Conservation (phyloP, 495 filamentous ascomycete species). For the Halenospora varia region DNA sequence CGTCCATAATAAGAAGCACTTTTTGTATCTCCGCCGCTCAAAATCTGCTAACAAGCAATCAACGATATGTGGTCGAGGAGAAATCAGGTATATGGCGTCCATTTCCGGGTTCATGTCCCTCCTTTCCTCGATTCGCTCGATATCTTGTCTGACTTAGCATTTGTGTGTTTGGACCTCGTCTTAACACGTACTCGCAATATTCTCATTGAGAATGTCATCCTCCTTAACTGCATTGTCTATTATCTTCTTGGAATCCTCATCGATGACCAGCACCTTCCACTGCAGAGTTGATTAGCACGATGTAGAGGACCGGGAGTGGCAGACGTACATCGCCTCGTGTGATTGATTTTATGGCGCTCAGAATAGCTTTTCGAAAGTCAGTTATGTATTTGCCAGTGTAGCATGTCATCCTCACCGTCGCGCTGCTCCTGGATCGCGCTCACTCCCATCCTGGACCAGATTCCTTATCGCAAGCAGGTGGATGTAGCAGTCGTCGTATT, state of each 20-base stretch:
- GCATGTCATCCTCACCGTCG: conserved; percentile 31
- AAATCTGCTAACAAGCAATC: conserved; percentile 93
- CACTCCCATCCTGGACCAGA: conserved; percentile 31
- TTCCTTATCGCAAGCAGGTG: neutral
- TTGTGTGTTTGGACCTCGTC: neutral
- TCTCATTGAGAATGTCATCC: conserved; percentile 92
- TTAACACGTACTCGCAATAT: conserved; percentile 75
- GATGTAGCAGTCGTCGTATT: no score
- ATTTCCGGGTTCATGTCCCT: conserved; percentile 76
- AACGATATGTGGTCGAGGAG: conserved; percentile 78
- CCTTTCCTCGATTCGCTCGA: conserved; percentile 85
- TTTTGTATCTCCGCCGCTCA: conserved; percentile 72
- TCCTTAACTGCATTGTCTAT: conserved; percentile 85
- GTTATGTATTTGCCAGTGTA: neutral
- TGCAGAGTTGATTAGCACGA: conserved; percentile 34
- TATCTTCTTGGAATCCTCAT: conserved; percentile 72
- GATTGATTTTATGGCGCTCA: conserved; percentile 50
- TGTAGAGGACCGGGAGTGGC: conserved; percentile 4
- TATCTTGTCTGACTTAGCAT: conserved; percentile 53
- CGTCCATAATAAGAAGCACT: conserved; percentile 79
- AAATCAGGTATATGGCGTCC: conserved; percentile 91
- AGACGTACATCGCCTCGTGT: conserved; percentile 48
- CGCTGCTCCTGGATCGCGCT: conserved; percentile 39
- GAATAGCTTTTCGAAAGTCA: conserved; percentile 37
- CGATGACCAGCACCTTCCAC: conserved; percentile 96